phyloP scores from a whole-genome alignment of 805 yeast genomes.

The Suhomyces xylopsoci region DNA sequence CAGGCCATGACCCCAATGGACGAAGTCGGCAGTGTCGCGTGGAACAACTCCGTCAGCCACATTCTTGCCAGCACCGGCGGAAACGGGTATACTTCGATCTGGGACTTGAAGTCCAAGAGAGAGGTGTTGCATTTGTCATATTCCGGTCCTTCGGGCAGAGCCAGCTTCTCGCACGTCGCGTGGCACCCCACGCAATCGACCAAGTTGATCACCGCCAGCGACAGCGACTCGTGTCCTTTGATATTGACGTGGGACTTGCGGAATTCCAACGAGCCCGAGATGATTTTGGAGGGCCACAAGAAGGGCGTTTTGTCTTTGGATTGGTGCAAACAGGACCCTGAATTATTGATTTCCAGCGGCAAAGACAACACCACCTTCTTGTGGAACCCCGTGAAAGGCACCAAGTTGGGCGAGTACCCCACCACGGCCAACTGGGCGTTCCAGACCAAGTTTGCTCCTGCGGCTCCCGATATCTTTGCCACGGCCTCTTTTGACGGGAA shows the following conservation, averaged over 20 bases:
- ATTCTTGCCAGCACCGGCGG: slow-evolving; percentile 88
- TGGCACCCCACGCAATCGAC: slow-evolving; percentile 96
- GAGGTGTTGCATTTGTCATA: slow-evolving; percentile 86
- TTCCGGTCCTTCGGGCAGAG: slow-evolving; percentile 53
- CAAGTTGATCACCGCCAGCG: slow-evolving; percentile 82
- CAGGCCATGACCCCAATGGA: slow-evolving; percentile 76
- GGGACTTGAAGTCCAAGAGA: slow-evolving; percentile 87
- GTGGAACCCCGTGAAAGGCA: slow-evolving; percentile 85
- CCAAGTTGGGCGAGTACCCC: slow-evolving; percentile 80
- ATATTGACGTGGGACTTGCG: slow-evolving; percentile 92
- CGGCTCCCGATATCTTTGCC: slow-evolving; percentile 85
- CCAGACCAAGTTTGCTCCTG: slow-evolving; percentile 82
- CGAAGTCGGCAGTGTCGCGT: slow-evolving; percentile 75
- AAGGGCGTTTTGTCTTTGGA: slow-evolving; percentile 88
- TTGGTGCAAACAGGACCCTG: slow-evolving; percentile 86
- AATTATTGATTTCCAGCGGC: slow-evolving; percentile 82
- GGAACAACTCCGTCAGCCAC: slow-evolving; percentile 83
- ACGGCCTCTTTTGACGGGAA: slow-evolving; percentile 85
- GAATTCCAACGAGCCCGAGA: slow-evolving; percentile 88
- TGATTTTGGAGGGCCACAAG: slow-evolving; percentile 70
- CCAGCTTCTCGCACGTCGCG: slow-evolving; percentile 74
- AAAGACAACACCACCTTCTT: slow-evolving; percentile 82
- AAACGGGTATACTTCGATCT: slow-evolving; percentile 82
- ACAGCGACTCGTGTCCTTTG: slow-evolving; percentile 73
- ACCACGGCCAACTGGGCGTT: slow-evolving; percentile 92